Conservation (phyloP, 306 rosid genomes). For the Cercis canadensis region DNA sequence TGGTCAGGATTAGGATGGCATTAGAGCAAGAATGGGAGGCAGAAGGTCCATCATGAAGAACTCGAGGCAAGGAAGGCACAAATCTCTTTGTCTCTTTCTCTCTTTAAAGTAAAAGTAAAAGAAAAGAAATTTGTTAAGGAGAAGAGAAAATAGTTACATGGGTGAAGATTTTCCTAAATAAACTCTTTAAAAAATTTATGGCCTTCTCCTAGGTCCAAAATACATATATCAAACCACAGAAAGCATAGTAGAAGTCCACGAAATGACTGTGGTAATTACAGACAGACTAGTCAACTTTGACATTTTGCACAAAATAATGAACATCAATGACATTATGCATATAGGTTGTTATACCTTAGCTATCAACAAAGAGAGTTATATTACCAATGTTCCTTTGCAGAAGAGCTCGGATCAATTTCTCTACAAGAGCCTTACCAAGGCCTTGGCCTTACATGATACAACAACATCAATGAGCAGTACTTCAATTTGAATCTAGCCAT, state of each 20-base stretch:
- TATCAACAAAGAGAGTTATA: conserved; percentile 89
- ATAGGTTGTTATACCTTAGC: conserved; percentile 66
- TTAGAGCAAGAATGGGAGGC: background rate
- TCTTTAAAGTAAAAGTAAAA: no score
- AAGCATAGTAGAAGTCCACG: no score
- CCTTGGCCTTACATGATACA: conserved; percentile 82
- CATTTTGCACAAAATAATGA: conserved; percentile 7
- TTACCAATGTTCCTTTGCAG: conserved; percentile 93
- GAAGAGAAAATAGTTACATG: no score
- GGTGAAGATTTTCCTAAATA: background rate
- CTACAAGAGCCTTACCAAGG: conserved; percentile 91
- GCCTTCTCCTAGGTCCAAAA: no score
- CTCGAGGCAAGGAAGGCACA: no score
- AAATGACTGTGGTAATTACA: conserved; percentile 14
- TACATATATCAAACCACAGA: background rate
- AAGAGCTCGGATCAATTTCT: conserved; percentile 84
- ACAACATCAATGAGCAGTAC: conserved; percentile 31
- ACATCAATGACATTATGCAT: conserved; percentile 10
- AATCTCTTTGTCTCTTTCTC: no score
- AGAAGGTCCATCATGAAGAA: background rate
- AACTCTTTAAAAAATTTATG: no score
- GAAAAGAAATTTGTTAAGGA: no score
- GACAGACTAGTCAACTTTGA: conserved; percentile 18
- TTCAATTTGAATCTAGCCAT: conserved; percentile 21
- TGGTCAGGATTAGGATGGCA: conserved; percentile 1